phyloP scores from a whole-genome alignment of 2,329 filamentous ascomycete species.

The Grosmannia huntii region DNA sequence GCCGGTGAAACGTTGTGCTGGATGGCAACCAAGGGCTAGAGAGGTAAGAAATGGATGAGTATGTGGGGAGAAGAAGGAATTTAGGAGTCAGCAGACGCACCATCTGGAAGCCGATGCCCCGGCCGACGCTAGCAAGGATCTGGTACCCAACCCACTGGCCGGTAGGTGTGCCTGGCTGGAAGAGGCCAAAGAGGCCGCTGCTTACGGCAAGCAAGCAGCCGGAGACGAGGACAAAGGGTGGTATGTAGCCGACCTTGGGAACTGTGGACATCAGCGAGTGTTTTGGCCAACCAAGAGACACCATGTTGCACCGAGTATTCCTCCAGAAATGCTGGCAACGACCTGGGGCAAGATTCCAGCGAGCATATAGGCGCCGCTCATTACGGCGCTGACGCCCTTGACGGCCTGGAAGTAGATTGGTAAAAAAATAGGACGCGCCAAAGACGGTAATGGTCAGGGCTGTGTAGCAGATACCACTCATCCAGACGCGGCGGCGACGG shows the following conservation, averaged over 20 bases:
- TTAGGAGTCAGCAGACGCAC: constrained; percentile 6
- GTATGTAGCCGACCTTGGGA: constrained; percentile 20
- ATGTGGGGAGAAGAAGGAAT: neutral
- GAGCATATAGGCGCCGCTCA: constrained; percentile 24
- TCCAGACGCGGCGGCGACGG: constrained; percentile 13
- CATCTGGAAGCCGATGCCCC: constrained; percentile 17
- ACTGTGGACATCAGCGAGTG: constrained; percentile 6
- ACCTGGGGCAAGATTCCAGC: constrained; percentile 16
- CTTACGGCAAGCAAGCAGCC: constrained; percentile 20
- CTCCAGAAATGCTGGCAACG: constrained; percentile 13
- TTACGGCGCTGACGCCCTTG: constrained; percentile 15
- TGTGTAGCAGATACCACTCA: constrained; percentile 12
- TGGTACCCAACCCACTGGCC: constrained; percentile 23
- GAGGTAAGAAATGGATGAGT: neutral
- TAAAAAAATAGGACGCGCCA: constrained; percentile 17
- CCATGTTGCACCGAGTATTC: constrained; percentile 5
- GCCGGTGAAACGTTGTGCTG: constrained; percentile 15
- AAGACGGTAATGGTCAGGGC: constrained; percentile 14
- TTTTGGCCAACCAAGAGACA: neutral
- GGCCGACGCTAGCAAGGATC: constrained; percentile 17
- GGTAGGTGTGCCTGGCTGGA: constrained; percentile 15
- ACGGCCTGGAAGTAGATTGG: constrained; percentile 27
- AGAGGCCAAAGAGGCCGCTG: constrained; percentile 21
- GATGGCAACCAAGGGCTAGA: constrained; percentile 15
- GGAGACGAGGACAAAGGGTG: constrained; percentile 19